Evolutionary conservation across 2,329 filamentous ascomycete species (phyloP), one percentile per base, ranked within the genome.

Genomic region (Fusarium redolens): DNA sequence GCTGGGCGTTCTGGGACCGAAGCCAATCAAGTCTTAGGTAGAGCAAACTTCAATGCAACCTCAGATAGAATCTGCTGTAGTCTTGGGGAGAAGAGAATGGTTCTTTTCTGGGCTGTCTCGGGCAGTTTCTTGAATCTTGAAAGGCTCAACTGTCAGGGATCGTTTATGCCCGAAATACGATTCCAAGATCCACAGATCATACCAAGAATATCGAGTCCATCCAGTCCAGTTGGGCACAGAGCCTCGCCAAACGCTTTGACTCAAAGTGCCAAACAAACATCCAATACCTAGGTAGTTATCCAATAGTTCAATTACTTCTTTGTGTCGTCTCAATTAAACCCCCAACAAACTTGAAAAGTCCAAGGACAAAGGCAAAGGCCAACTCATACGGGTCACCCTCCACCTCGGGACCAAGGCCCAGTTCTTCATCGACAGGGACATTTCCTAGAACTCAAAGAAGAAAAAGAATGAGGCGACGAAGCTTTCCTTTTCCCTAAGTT

Each of bases 301-400:
- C 13, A 40, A 28, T 54, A 28, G 14, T 5, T 8, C 31, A 40
- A 40, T 54, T 17, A 43, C 38, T 38, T 54, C 65, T 69, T 69
- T 69, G 59, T 69, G 31, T 37, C 44, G 20, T 33, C 50, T 57
- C 38, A 52, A 31, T 54, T 22, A 40, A 37, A 64, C 30, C 15
- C 58, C 54, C 41, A 66, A 65, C 43, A 45, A 59, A 55, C 54
- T 44, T 55, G 56, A 56, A 55, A 44, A 47, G 30, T 48, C 30
- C 20, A 38, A 48, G 11, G 20, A 45, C 30, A 56, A 45, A 40
- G 54, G 17, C 30, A 56, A 45, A 40, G 54, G 17, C 41, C 43
- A 60, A 69, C 73, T 71, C 70, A 73, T 66, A 68, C 56, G 70
- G 20, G n/a, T 38, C 38, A 25, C 71, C 71, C 71, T 71, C 67